Conservation (phyloP, 2,329 filamentous ascomycete species). For the Fusarium poae region DNA sequence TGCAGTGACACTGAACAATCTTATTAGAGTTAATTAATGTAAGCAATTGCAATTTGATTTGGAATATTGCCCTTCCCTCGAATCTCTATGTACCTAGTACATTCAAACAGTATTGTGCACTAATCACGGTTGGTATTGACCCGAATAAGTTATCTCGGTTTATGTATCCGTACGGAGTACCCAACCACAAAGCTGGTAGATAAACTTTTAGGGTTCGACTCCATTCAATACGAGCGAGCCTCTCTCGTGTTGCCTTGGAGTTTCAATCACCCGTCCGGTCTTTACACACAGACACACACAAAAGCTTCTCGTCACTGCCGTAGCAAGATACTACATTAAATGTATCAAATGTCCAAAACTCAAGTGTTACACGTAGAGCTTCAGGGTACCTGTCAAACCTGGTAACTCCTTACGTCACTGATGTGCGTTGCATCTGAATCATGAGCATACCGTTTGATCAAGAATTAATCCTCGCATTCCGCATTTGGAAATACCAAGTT, state of each 20-base stretch:
- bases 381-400: conserved; percentile 14
- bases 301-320: background rate
- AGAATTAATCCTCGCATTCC: conserved; percentile 32
- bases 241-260: background rate
- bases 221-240: background rate
- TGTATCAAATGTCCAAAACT: background rate
- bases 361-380: background rate
- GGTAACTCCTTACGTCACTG: conserved; percentile 21
- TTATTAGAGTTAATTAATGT: background rate
- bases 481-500: conserved; percentile 34
- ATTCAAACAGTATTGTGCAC: background rate
- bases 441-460: conserved; percentile 15
- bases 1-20: background rate
- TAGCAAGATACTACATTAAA: background rate
- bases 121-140: background rate
- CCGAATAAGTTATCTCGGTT: background rate
- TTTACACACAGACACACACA: background rate
- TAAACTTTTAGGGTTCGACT: background rate
- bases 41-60: background rate
- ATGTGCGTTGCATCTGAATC: conserved; percentile 8
- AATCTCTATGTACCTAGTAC: background rate
- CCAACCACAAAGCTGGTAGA: background rate
- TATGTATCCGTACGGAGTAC: background rate
- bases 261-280: too few species aligned
- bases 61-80: background rate